phyloP scores from a whole-genome alignment of 192 early-diverging fungal genomes.

The Phycomyces blakesleeanus region DNA sequence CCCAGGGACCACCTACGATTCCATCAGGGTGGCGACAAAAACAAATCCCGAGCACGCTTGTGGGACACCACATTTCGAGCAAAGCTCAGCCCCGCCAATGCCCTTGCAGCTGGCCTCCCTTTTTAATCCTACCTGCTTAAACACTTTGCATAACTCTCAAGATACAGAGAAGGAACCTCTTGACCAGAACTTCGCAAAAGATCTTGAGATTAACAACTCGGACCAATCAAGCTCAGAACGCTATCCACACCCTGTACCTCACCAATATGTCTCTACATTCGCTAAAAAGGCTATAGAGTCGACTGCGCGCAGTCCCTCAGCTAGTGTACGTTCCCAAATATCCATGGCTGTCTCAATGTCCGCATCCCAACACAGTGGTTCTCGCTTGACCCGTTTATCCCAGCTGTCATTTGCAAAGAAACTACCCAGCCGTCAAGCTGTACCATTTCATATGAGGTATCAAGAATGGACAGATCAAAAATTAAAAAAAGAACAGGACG shows the following conservation, averaged over 20 bases:
- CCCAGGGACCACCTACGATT: too few relatives aligned
- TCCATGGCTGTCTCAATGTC: not conserved
- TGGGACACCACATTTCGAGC: not conserved
- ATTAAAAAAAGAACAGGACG: conserved; percentile 9
- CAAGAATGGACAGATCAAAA: conserved; percentile 26
- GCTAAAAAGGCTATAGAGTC: too few relatives aligned
- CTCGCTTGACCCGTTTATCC: not conserved
- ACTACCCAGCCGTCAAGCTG: conserved; percentile 10
- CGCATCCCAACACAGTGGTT: not conserved
- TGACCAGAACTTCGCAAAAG: not conserved
- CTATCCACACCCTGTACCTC: too few relatives aligned
- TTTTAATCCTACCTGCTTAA: not conserved
- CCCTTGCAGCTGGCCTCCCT: conserved; percentile 9
- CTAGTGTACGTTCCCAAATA: not conserved
- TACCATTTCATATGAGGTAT: conserved; percentile 28
- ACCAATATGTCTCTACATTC: too few relatives aligned
- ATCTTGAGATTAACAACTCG: too few relatives aligned
- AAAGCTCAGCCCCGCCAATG: conserved; percentile 1
- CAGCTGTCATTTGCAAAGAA: conserved; percentile 20
- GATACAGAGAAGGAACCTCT: not conserved
- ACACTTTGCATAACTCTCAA: not conserved
- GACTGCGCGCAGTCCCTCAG: too few relatives aligned
- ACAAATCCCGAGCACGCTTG: too few relatives aligned
- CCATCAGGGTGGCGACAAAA: too few relatives aligned
- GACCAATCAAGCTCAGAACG: too few relatives aligned